phyloP scores from a whole-genome alignment of 306 rosid species.

The Citrullus mucosospermus region DNA sequence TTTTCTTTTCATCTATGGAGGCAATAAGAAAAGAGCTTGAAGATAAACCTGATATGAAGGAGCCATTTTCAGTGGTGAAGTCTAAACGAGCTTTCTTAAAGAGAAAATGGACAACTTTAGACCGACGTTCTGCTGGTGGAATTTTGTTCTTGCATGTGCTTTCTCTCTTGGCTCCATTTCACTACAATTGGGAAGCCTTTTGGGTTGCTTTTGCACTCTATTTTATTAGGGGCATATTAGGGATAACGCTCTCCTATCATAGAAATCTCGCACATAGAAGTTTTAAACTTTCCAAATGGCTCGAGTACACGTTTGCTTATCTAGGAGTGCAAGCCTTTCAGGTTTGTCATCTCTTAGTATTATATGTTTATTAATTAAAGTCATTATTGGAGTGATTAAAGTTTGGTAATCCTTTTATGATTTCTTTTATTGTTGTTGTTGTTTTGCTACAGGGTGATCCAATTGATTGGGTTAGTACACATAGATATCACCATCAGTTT shows the following conservation, averaged over 20 bases:
- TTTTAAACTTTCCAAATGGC: slow-evolving; percentile 81
- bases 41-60: neutral
- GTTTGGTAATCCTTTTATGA: too few relatives aligned
- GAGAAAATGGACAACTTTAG: slow-evolving; percentile 1
- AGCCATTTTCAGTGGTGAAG: neutral
- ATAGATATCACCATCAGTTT: slow-evolving; percentile 82
- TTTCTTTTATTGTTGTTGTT: too few relatives aligned
- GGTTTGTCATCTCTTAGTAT: slow-evolving; percentile 15
- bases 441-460: slow-evolving; percentile 46
- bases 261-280: slow-evolving; percentile 73
- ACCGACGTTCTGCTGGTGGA: neutral
- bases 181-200: slow-evolving; percentile 50
- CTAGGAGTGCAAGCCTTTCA: slow-evolving; percentile 65
- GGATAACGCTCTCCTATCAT: slow-evolving; percentile 64
- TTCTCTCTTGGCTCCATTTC: slow-evolving; percentile 56
- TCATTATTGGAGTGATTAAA: too few relatives aligned
- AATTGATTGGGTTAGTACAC: slow-evolving; percentile 88
- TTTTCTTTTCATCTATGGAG: neutral
- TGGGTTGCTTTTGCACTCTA: slow-evolving; percentile 48
- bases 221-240: slow-evolving; percentile 53
- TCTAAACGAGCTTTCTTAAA: neutral
- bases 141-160: slow-evolving; percentile 36
- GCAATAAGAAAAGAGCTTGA: neutral
- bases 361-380: too few relatives aligned
- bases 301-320: slow-evolving; percentile 72